phyloP scores from a whole-genome alignment of 106 monocot genomes.

The Platanthera guangdongensis region DNA sequence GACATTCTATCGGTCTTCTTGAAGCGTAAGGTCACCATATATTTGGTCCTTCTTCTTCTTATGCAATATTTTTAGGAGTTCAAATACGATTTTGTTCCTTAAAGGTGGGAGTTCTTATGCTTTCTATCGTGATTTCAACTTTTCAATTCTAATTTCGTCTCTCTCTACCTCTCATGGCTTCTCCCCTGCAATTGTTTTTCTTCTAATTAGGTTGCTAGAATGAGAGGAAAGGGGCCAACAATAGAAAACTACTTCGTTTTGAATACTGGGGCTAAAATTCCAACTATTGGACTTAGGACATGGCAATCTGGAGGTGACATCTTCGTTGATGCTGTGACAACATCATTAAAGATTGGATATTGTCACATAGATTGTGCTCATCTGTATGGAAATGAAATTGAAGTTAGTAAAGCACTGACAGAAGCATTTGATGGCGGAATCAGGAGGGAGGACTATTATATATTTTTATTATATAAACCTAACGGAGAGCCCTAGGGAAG shows the following conservation, averaged over 20 bases:
- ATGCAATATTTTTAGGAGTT: background rate
- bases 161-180: background rate
- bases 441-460: too few relatives aligned
- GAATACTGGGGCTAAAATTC: constrained; percentile 74
- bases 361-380: constrained; percentile 82
- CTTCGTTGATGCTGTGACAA: constrained; percentile 56
- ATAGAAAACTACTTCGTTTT: too few relatives aligned
- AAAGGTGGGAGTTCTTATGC: background rate
- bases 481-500: too few relatives aligned
- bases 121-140: background rate
- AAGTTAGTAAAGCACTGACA: too few relatives aligned
- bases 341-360: constrained; percentile 55
- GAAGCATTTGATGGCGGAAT: too few relatives aligned
- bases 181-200: background rate
- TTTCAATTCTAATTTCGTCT: background rate
- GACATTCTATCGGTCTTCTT: too few relatives aligned
- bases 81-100: background rate
- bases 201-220: constrained; percentile 19
- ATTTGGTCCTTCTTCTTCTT: too few relatives aligned
- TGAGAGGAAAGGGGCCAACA: constrained; percentile 36
- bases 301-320: constrained; percentile 77
- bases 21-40: too few relatives aligned
- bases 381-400: too few relatives aligned
- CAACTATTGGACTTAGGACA: constrained; percentile 76
- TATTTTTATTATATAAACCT: too few relatives aligned